These are phyloP conservation scores for Dichomitus squalens DNA, from an alignment of 1,284 basidiomycete species.

Conservation along the genomic window DNA sequence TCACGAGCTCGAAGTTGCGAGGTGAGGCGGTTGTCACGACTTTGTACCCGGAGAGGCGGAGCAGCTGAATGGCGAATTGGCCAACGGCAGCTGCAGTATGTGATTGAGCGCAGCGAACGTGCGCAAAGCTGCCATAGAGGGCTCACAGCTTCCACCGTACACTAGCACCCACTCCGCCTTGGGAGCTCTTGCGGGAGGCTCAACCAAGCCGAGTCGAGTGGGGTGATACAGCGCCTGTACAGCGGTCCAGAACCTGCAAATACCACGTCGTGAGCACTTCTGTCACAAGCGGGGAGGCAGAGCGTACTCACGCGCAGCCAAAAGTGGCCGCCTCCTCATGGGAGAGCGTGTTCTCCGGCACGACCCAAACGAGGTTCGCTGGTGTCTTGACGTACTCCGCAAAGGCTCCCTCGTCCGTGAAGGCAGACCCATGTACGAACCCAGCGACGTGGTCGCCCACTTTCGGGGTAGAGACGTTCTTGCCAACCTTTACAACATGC, in stretches of 20 bases:
- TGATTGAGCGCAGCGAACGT: too few species aligned
- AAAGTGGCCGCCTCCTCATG: constrained; percentile 43
- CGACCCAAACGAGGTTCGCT: constrained; percentile 35
- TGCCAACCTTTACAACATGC: constrained; percentile 27
- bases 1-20: constrained; percentile 41
- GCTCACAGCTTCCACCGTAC: constrained; percentile 34
- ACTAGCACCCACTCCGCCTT: constrained; percentile 30
- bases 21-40: constrained; percentile 44
- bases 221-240: constrained; percentile 37
- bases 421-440: constrained; percentile 29
- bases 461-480: constrained; percentile 22
- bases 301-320: constrained; percentile 36
- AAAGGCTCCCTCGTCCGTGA: constrained; percentile 36
- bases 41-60: constrained; percentile 42
- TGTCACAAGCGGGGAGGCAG: too few species aligned
- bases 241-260: constrained; percentile 35
- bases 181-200: constrained; percentile 23
- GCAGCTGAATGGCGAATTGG: constrained; percentile 45
- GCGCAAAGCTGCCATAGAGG: too few species aligned
- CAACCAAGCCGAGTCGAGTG: constrained; percentile 25
- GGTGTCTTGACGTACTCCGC: constrained; percentile 44
- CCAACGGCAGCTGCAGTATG: constrained; percentile 39
- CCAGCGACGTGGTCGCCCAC: constrained; percentile 33
- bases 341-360: constrained; percentile 32
- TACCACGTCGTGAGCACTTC: background rate